Percentiles rank a stretch among this genome's conserved stretches.
phyloP scores from a whole-genome alignment of 106 monocot genomes.

The Dioscorea alata region DNA sequence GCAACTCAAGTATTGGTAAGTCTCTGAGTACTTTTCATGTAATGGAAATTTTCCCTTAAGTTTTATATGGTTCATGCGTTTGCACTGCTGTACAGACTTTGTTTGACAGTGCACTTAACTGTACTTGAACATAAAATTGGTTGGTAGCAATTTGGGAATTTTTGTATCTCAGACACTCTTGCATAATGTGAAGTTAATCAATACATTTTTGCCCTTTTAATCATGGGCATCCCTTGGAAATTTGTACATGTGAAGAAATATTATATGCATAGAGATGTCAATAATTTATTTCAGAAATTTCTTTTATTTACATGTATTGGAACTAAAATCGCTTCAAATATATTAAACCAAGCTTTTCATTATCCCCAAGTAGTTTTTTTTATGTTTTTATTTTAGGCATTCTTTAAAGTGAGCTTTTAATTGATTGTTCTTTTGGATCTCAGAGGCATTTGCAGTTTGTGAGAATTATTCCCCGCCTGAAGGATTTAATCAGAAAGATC shows the following conservation, averaged over 20 bases:
- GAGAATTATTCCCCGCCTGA: constrained; percentile 88
- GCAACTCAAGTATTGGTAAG: constrained; percentile 95
- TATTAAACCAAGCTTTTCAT: no score
- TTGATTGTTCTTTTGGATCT: not conserved
- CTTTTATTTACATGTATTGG: no score
- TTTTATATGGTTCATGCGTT: not conserved
- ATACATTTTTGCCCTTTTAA: no score
- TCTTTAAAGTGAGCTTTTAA: not conserved
- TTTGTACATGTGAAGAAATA: no score
- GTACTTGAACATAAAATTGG: not conserved
- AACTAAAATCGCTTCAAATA: no score
- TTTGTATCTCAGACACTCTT: no score
- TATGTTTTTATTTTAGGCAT: not conserved
- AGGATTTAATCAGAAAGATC: constrained; percentile 83
- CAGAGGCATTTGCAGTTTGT: constrained; percentile 97
- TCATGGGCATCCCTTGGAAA: no score
- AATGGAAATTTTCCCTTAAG: no score
- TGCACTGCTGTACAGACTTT: not conserved
- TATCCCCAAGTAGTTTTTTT: not conserved
- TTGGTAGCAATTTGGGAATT: no score
- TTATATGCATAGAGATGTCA: no score
- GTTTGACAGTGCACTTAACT: not conserved
- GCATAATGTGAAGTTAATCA: no score
- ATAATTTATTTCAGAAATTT: no score
- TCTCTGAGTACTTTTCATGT: not conserved